A percentile compares a stretch with the other conserved stretches of the same genome.
Conservation (phyloP, 176 grass and related monocot species). For the Carex myosuroides region DNA sequence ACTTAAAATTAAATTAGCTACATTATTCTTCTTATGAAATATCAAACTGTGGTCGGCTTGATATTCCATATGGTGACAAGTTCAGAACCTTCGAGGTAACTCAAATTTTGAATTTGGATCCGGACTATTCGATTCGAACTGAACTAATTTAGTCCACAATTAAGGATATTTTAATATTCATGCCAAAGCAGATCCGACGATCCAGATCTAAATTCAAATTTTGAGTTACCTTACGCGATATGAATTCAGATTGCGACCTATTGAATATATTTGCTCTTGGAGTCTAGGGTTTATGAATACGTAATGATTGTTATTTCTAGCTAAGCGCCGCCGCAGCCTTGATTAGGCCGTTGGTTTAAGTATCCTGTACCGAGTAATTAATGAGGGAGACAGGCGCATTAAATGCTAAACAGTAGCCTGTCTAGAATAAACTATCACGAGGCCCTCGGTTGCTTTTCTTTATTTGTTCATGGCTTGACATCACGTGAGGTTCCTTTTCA, state of each 20-base stretch:
- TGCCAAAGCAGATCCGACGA: no score
- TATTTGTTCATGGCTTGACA: neutral
- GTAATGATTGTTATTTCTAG: neutral
- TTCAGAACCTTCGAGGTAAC: no score
- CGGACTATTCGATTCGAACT: no score
- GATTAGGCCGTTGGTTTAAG: neutral
- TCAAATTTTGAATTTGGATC: no score
- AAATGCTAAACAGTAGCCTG: conserved; percentile 1
- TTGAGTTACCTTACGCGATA: neutral
- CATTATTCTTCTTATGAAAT: no score
- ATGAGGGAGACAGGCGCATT: conserved; percentile 5
- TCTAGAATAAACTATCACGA: conserved; percentile 15
- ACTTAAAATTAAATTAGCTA: no score
- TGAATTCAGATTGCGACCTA: no score
- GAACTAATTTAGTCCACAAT: no score
- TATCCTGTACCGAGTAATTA: neutral
- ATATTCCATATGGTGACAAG: no score
- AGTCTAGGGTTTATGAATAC: neutral
- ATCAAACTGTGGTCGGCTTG: no score
- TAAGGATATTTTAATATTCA: no score
- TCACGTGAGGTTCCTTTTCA: neutral
- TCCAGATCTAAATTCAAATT: no score
- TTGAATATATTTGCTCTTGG: neutral
- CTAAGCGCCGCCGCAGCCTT: neutral
- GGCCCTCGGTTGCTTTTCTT: neutral